Conservation (phyloP, 768 basidiomycete species). For the Austroboletus festivus region DNA sequence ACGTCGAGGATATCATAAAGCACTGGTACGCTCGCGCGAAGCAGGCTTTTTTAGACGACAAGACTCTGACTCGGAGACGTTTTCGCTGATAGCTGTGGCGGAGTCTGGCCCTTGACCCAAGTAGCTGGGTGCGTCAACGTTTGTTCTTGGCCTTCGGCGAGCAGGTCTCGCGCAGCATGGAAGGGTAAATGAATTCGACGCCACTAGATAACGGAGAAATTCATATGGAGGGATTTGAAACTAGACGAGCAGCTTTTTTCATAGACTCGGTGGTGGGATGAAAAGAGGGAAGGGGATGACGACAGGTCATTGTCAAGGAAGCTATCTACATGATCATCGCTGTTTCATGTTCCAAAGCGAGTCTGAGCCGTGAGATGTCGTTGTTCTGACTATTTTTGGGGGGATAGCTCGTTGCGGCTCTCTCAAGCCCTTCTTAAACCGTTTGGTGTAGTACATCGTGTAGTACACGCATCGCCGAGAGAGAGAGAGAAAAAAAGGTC, state of each 20-base stretch:
- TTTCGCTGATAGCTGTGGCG: conserved; percentile 13
- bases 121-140: conserved; percentile 10
- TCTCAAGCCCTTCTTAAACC: conserved; percentile 23
- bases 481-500: too few relatives aligned
- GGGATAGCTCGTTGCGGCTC: conserved; percentile 31
- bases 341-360: conserved; percentile 21
- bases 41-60: conserved; percentile 13
- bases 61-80: conserved; percentile 4
- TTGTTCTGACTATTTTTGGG: conserved; percentile 20
- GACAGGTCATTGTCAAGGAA: not conserved
- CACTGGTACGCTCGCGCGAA: conserved; percentile 16
- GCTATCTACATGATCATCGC: conserved; percentile 14
- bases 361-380: conserved; percentile 22
- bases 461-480: conserved; percentile 9
- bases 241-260: conserved; percentile 5
- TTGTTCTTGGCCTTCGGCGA: conserved; percentile 5
- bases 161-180: conserved; percentile 18
- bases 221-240: conserved; percentile 22
- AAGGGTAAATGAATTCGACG: conserved; percentile 23
- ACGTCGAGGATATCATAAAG: conserved; percentile 18
- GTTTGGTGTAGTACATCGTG: conserved; percentile 21
- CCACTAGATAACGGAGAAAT: conserved; percentile 28
- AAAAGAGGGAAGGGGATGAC: conserved; percentile 22
- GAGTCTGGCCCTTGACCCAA: conserved; percentile 28
- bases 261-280: not conserved